Evolutionary conservation across 2,329 filamentous ascomycete species (phyloP).

Genomic region (Lasiodiplodia theobromae): DNA sequence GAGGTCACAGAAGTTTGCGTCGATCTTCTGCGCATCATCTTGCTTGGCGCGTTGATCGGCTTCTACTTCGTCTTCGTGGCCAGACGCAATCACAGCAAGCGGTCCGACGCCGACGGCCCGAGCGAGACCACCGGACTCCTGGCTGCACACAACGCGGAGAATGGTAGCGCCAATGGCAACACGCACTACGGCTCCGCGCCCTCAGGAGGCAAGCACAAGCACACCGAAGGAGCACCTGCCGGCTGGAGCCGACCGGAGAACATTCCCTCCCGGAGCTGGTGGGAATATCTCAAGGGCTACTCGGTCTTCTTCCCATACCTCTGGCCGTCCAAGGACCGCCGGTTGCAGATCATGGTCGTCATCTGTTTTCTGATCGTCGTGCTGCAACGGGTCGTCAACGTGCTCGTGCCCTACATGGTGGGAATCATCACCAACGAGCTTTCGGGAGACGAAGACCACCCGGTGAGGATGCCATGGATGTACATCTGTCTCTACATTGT

Average conservation of each 20-base stretch:
- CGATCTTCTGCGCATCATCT: slow-evolving; percentile 71
- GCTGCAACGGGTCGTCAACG: slow-evolving; percentile 82
- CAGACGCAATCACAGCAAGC: slow-evolving; percentile 36
- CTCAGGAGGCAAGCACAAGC: slow-evolving; percentile 51
- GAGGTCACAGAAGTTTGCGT: slow-evolving; percentile 71
- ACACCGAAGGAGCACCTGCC: slow-evolving; percentile 67
- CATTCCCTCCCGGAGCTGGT: slow-evolving; percentile 88
- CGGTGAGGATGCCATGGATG: slow-evolving; percentile 69
- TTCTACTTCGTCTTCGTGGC: slow-evolving; percentile 66
- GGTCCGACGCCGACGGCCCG: slow-evolving; percentile 36
- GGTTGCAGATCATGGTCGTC: slow-evolving; percentile 79
- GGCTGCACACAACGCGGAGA: slow-evolving; percentile 53
- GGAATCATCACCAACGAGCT: slow-evolving; percentile 81
- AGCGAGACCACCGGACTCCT: slow-evolving; percentile 72
- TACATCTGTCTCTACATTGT: slow-evolving; percentile 78
- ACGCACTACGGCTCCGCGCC: slow-evolving; percentile 62
- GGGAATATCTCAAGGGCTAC: slow-evolving; percentile 93
- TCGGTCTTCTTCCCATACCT: slow-evolving; percentile 94
- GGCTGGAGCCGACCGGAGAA: slow-evolving; percentile 91
- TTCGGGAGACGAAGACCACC: slow-evolving; percentile 56
- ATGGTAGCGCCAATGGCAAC: slow-evolving; percentile 57
- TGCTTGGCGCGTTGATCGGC: slow-evolving; percentile 65
- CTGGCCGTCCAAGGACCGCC: slow-evolving; percentile 84
- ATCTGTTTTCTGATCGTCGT: slow-evolving; percentile 83
- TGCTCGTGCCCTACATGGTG: slow-evolving; percentile 83